phyloP scores from a whole-genome alignment of 2,329 filamentous ascomycete genomes.

The Colletotrichum sp. region DNA sequence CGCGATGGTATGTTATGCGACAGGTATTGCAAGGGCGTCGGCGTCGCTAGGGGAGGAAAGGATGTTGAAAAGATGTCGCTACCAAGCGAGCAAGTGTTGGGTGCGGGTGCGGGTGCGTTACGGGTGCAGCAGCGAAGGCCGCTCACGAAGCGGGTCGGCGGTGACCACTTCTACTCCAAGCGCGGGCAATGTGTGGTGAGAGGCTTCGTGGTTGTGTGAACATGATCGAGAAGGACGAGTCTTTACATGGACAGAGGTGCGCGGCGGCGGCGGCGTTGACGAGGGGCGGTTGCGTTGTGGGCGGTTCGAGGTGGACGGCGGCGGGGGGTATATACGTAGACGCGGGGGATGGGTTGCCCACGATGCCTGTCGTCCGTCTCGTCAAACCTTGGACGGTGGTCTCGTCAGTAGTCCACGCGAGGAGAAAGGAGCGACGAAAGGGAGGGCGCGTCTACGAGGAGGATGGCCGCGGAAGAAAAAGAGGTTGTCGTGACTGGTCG shows the following conservation, averaged over 20 bases:
- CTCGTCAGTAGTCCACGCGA: not conserved
- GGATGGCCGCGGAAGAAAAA: not conserved
- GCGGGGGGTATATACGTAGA: not conserved
- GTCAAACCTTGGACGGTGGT: not conserved
- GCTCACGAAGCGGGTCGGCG: slow-evolving; percentile 28
- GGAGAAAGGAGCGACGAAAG: not conserved
- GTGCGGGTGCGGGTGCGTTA: not conserved
- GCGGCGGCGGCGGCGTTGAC: not conserved
- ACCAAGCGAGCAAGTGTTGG: not conserved
- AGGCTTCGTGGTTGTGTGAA: slow-evolving; percentile 40
- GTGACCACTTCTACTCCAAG: slow-evolving; percentile 37
- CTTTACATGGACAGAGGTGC: slow-evolving; percentile 30
- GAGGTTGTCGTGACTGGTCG: not conserved
- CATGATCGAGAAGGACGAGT: slow-evolving; percentile 41
- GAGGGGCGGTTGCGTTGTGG: not conserved
- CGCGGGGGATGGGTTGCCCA: not conserved
- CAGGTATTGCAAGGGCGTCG: not conserved
- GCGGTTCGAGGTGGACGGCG: not conserved
- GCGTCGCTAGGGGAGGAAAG: not conserved
- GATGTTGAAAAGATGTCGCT: not conserved
- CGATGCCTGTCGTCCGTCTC: not conserved
- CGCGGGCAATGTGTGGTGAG: slow-evolving; percentile 38
- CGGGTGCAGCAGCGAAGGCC: not conserved
- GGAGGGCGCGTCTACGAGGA: not conserved
- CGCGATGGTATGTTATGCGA: slow-evolving; percentile 29